Base-by-base conservation (phyloP, 257 asterid genomes). In the Agastache rugosa region DNA sequence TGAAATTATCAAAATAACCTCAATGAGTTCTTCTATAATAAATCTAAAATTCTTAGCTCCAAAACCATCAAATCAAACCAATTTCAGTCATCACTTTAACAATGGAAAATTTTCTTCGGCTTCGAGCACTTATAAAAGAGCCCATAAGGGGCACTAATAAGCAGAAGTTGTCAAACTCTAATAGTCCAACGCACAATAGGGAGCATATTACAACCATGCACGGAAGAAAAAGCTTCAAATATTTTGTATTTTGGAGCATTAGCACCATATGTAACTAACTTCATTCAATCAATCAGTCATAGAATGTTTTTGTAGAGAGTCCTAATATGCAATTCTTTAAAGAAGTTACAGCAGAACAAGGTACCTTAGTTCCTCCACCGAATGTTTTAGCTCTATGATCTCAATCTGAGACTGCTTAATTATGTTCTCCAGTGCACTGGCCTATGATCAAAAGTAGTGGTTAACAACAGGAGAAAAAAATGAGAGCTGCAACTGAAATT, bases 361-460 rank as follows among this genome's bases (percentile, higher is more conserved):
- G 79, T 86, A 94, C 99, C 99, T 95, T 72, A 89, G 79, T 76
- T 90, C 97, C 67, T 90, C 99, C 61, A 87, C 90, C 10, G 92
- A 84, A 80, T 95, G 99, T 83, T 95, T 89, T 68, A 95, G 89
- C 90, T 95, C 98, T 78, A 92, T 84, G 78, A 95, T 95, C 90
- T 95, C 98, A 78, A 95, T 73, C 86, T 95, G 99, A 83, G 98
- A 87, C 80, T 95, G 98, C 87, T 89, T 95, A 67, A 95, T 87
- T 63, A 92, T 92, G 81, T 89, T 88, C 83, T 95, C 99, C 81
- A 95, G 76, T 3, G 98, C 96, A 85, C 88, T 90, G 35, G 99
- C 99, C 99, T 95, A 80, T 11, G 66, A 69, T 23, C 20, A 75
- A 63, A 16, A 70, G 63, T 60, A 80, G 41, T 62, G 34, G 79